Evolutionary conservation across 495 filamentous ascomycete genomes (phyloP).

Genomic region (Podospora didyma): DNA sequence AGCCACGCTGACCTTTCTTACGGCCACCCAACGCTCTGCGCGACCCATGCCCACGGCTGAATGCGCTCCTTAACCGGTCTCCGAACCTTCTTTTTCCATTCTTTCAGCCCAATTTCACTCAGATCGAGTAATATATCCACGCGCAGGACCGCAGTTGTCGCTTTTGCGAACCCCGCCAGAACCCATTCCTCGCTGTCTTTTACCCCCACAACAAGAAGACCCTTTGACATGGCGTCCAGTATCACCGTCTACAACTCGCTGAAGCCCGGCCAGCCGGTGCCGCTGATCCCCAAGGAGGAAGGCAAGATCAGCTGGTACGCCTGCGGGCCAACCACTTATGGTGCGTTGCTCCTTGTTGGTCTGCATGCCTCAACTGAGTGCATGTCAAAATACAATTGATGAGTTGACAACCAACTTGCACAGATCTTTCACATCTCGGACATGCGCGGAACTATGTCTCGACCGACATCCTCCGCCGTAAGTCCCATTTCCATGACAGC

Average conservation of each 20-base stretch:
- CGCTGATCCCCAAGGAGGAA: slow-evolving; percentile 71
- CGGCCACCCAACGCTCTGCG: neutral
- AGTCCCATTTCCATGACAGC: too few relatives aligned
- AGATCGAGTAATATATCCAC: too few relatives aligned
- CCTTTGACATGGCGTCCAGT: slow-evolving; percentile 41
- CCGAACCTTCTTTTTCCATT: slow-evolving; percentile 15
- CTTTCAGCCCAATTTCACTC: slow-evolving; percentile 19
- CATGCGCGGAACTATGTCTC: slow-evolving; percentile 87
- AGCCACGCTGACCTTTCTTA: slow-evolving; percentile 24
- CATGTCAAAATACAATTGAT: too few relatives aligned
- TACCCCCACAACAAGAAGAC: too few relatives aligned
- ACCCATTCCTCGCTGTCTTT: too few relatives aligned
- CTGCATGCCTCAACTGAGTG: too few relatives aligned
- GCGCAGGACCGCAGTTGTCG: too few relatives aligned
- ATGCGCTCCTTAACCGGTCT: slow-evolving; percentile 21
- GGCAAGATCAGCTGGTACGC: slow-evolving; percentile 83
- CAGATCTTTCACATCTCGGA: too few relatives aligned
- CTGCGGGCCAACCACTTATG: slow-evolving; percentile 88
- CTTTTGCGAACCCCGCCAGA: too few relatives aligned
- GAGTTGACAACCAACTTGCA: too few relatives aligned
- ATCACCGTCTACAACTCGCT: slow-evolving; percentile 75
- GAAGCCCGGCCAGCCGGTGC: slow-evolving; percentile 61
- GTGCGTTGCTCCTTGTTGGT: too few relatives aligned
- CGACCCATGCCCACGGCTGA: slow-evolving; percentile 12
- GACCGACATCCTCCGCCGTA: slow-evolving; percentile 88